Conservation (phyloP, 2,329 filamentous ascomycete species). For the Sporothrix variecibatus region DNA sequence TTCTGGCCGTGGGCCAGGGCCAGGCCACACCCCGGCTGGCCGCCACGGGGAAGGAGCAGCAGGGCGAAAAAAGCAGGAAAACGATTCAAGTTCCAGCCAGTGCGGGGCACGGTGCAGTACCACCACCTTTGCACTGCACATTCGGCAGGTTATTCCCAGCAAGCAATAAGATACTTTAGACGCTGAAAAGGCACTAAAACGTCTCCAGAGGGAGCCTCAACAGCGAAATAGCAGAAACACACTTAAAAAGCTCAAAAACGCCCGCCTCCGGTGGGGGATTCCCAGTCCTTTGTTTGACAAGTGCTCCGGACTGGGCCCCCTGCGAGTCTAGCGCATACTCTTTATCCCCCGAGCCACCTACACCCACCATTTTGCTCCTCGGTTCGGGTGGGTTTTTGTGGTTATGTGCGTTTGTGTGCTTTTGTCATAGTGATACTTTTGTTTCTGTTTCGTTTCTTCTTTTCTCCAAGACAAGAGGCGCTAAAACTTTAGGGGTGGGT, state of each 20-base stretch:
- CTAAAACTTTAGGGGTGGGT: not conserved
- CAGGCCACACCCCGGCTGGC: not conserved
- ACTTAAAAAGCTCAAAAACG: not conserved
- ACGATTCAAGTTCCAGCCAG: conserved; percentile 11
- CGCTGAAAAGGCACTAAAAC: not conserved
- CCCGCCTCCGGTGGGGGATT: not conserved
- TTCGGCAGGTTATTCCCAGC: not conserved
- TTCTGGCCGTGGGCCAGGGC: conserved; percentile 21
- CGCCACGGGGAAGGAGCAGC: not conserved
- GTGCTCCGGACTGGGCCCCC: not conserved
- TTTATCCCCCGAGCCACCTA: not conserved
- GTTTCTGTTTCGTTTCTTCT: conserved; percentile 1
- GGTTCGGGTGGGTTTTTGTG: conserved; percentile 1
- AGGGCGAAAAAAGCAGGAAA: conserved; percentile 3
- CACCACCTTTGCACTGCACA: not conserved
- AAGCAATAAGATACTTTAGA: not conserved
- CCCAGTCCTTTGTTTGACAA: conserved; percentile 10
- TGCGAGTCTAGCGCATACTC: conserved; percentile 3
- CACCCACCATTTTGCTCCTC: conserved; percentile 10
- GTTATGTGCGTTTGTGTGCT: not conserved
- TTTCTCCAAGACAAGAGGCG: not conserved
- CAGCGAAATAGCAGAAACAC: not conserved
- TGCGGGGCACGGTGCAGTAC: conserved; percentile 23
- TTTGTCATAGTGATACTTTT: not conserved
- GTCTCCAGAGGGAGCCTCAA: not conserved